Evolutionary conservation across 805 yeast genomes (phyloP), one percentile per base, ranked within the genome.

Genomic region (Yarrowia deformans): DNA sequence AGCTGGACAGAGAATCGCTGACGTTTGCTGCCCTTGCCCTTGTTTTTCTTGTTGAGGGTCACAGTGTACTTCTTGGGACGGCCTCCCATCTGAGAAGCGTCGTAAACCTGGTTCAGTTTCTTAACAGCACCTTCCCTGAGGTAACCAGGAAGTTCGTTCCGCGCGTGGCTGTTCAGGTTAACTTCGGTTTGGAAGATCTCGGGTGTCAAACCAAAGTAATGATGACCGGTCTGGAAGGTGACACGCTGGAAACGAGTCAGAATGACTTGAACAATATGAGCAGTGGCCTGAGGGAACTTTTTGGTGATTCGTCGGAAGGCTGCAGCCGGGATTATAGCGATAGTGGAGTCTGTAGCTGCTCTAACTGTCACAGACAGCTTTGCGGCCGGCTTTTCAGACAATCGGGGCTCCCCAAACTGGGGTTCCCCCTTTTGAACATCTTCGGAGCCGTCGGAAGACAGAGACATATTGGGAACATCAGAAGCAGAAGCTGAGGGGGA

Each of bases 231-330:
- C 75, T 91, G 93, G 78, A 94, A 88, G 0, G 98, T 94, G 9
- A 95, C 97, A 72, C 96, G 85, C 76, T 92, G 91, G 67, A 95
- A 82, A 71, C 97, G 84, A 1, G 97, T 89, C 69, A 94, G 80
- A 32, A 94, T 91, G 86, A 94, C 93, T 74, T 96, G 97, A 14
- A 94, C 94, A 39, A 95, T 93, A 77, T 93, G 97, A 0, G 97
- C 91, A 0, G 97, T 89, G 0, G 97, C 91, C 71, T 90, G 86
- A 7, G 98, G 98, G 75, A 88, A 91, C 73, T 88, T 90, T 39
- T 81, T 76, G 8, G 90, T 88, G 48, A 94, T 84, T 68, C 90
- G 81, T 69, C 85, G 83, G 73, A 94, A 95, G 0, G 98, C 90
- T 67, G 87, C 88, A 1, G 88, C 87, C 0, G 99, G 99, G 16